phyloP scores from a whole-genome alignment of 768 basidiomycete species.

The Podaxis sp. region DNA sequence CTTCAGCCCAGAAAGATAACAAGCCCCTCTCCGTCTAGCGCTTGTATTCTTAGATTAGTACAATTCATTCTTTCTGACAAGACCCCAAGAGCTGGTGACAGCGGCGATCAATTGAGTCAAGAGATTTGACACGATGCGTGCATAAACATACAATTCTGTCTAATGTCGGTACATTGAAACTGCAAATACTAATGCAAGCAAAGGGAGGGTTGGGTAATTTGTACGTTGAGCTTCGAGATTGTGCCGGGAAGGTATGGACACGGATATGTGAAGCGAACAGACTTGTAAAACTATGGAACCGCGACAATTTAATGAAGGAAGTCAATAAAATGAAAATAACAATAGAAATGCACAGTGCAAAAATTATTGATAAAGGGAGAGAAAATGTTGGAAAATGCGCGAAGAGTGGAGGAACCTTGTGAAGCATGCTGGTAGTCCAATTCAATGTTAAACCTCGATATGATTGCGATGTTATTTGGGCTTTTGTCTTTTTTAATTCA shows the following conservation, averaged over 20 bases:
- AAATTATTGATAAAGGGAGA: conserved; percentile 13
- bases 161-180: conserved; percentile 10
- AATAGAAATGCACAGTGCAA: conserved; percentile 15
- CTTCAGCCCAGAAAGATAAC: conserved; percentile 41
- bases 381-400: conserved; percentile 12
- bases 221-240: not conserved
- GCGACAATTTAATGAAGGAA: conserved; percentile 8
- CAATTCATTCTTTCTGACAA: not conserved
- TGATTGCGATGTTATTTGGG: not conserved
- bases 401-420: conserved; percentile 1
- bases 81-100: not conserved
- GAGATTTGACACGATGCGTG: not conserved
- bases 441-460: not conserved
- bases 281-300: conserved; percentile 10
- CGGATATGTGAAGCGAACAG: conserved; percentile 5
- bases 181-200: conserved; percentile 15
- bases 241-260: conserved; percentile 1
- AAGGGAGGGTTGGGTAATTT: not conserved
- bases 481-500: conserved; percentile 3
- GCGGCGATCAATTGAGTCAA: not conserved
- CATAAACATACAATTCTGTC: conserved; percentile 6
- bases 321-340: conserved; percentile 11
- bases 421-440: conserved; percentile 14
- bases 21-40: conserved; percentile 36
- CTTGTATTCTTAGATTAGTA: conserved; percentile 12